These are phyloP conservation scores for Dioscorea alata DNA, from an alignment of 106 monocot species.

Conservation along the genomic window DNA sequence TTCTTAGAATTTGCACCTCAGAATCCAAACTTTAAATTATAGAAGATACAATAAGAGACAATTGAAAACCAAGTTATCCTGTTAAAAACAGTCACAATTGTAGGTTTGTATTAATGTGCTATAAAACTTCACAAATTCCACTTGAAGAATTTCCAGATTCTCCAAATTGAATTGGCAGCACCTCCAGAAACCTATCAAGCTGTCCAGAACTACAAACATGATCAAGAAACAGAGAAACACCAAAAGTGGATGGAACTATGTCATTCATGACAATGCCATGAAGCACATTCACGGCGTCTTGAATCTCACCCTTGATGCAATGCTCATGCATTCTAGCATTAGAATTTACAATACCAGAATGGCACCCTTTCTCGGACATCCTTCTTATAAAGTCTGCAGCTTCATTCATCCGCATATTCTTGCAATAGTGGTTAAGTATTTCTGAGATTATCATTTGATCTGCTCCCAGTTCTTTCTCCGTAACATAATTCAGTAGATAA, in stretches of 20 bases:
- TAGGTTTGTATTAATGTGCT: not conserved
- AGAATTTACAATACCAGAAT: not conserved
- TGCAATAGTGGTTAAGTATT: not conserved
- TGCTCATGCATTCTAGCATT: constrained; percentile 1
- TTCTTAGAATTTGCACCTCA: too few relatives aligned
- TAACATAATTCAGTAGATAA: not conserved
- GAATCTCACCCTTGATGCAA: constrained; percentile 18
- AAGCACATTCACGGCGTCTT: constrained; percentile 11
- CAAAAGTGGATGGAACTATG: not conserved
- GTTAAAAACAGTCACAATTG: not conserved
- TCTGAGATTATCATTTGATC: not conserved
- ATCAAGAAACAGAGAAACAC: constrained; percentile 11
- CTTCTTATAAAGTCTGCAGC: not conserved
- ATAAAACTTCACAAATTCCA: not conserved
- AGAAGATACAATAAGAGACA: not conserved
- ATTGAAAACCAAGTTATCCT: not conserved
- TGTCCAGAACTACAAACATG: constrained; percentile 8
- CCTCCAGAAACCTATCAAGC: constrained; percentile 11
- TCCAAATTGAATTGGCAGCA: constrained; percentile 7
- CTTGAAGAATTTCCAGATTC: not conserved
- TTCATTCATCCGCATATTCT: not conserved
- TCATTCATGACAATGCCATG: constrained; percentile 3
- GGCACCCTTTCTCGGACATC: constrained; percentile 1
- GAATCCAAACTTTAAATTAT: too few relatives aligned
- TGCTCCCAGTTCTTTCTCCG: not conserved